Evolutionary conservation across 306 rosid species (phyloP), one percentile per base, ranked within the genome.

Genomic region (Casuarina equisetifolia): DNA sequence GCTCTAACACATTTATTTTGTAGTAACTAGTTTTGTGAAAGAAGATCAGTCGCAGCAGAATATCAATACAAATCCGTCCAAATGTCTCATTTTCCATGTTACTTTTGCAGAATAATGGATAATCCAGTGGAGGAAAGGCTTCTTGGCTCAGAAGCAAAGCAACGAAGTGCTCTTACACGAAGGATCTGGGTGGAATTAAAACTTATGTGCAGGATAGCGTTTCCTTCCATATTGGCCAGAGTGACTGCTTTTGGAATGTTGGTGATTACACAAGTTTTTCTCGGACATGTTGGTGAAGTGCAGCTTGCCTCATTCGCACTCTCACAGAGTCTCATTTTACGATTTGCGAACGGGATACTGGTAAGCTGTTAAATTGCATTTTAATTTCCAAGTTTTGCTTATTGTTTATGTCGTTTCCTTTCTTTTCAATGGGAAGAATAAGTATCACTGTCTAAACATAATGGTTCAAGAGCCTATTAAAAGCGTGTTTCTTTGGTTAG

Each of bases 241-340:
- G 72, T 76, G 52, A 76, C 88, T 0, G 61, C 89, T n/a, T 89
- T 89, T 44, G 93, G 93, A 3, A 62, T 89, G 69, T 59, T 62
- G 19, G 85, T 87, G 36, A 83, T 87, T 10, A 89, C 81, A 35
- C 93, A 89, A 39, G 82, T 87, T 0, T 89, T 86, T 52, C 44
- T 89, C 40, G 93, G 93, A 1, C 93, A 89, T 77, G 81, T 89
- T 66, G 81, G 86, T 12, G 73, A 88, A 0, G 70, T 5, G 52
- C 84, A 89, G 53, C 84, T 89, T 3, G 88, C 93, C 40, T 89
- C 90, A 17, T 89, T 35, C 54, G 90, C 93, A 54, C 84, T 86
- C 12, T 83, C 81, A 0, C 84, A 74, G 77, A 86, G 89, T 25
- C 80, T 89, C 62, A 80, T 89, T 43, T 53, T 86, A 6, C 79